Conservation (phyloP, 2,329 filamentous ascomycete genomes). For the Stemphylium beticola region DNA sequence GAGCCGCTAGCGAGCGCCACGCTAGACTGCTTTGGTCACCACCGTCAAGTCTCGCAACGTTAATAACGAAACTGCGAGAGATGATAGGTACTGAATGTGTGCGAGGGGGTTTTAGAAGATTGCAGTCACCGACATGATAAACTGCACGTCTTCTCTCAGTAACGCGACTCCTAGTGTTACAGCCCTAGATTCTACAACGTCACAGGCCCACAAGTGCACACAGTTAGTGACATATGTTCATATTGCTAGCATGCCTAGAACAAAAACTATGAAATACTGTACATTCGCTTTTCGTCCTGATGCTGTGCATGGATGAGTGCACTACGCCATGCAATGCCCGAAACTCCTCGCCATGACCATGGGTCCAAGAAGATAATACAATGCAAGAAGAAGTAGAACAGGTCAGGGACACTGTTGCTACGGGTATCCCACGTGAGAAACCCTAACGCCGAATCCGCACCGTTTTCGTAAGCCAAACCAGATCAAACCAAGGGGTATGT, state of each 20-base stretch:
- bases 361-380: constrained; percentile 29
- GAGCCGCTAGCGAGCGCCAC: constrained; percentile 17
- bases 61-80: too few species aligned
- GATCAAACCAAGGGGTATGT: constrained; percentile 29
- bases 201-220: too few species aligned
- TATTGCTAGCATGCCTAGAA: constrained; percentile 9
- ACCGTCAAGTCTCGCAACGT: too few species aligned
- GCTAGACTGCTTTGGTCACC: constrained; percentile 18
- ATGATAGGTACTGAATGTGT: too few species aligned
- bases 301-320: constrained; percentile 19
- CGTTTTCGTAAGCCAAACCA: constrained; percentile 25
- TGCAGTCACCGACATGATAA: too few species aligned
- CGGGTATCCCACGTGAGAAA: constrained; percentile 39
- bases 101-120: too few species aligned
- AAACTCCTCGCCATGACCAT: constrained; percentile 37
- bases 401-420: constrained; percentile 27
- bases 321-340: constrained; percentile 37
- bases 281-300: constrained; percentile 33
- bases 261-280: constrained; percentile 27
- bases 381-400: constrained; percentile 30
- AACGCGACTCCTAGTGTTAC: too few species aligned
- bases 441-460: constrained; percentile 34
- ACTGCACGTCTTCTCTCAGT: too few species aligned
- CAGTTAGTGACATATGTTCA: constrained; percentile 6
- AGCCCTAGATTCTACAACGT: not conserved